These are phyloP conservation scores for Diphasiastrum complanatum DNA, from an alignment of 83 land plant genomes.

Conservation along the genomic window DNA sequence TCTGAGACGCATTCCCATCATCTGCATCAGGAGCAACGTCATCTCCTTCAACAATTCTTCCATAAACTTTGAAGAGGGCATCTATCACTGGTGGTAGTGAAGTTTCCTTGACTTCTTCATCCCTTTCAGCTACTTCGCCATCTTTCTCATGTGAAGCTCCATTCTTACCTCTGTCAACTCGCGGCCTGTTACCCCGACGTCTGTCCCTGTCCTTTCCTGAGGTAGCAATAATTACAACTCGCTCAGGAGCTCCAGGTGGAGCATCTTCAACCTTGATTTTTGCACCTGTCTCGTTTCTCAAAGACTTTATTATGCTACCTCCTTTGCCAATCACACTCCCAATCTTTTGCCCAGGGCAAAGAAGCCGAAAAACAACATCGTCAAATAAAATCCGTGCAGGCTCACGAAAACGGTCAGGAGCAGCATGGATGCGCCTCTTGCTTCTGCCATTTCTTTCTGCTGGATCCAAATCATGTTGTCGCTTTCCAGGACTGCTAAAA, in stretches of 20 bases:
- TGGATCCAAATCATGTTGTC: too few relatives aligned
- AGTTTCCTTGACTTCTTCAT: constrained; percentile 21
- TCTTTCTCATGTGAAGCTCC: constrained; percentile 18
- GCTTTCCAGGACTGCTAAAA: too few relatives aligned
- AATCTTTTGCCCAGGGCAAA: constrained; percentile 59
- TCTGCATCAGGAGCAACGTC: constrained; percentile 40
- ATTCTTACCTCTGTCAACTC: constrained; percentile 17
- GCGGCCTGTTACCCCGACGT: not conserved
- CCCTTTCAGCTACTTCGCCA: constrained; percentile 33
- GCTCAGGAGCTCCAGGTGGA: constrained; percentile 51
- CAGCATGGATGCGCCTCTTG: too few relatives aligned
- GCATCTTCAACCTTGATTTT: constrained; percentile 64
- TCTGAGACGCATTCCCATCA: constrained; percentile 22
- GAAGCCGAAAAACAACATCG: too few relatives aligned
- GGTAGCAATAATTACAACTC: constrained; percentile 46
- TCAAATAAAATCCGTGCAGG: too few relatives aligned
- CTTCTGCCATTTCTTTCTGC: too few relatives aligned
- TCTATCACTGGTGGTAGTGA: constrained; percentile 57
- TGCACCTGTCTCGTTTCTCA: constrained; percentile 52
- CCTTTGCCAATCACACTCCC: constrained; percentile 71
- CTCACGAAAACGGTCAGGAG: too few relatives aligned
- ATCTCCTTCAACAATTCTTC: constrained; percentile 44
- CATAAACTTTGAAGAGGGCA: constrained; percentile 64
- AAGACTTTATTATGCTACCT: constrained; percentile 61
- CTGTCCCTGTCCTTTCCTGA: not conserved